Base-by-base conservation (phyloP, 2,329 filamentous ascomycete species). In the Arthroderma sp. region DNA sequence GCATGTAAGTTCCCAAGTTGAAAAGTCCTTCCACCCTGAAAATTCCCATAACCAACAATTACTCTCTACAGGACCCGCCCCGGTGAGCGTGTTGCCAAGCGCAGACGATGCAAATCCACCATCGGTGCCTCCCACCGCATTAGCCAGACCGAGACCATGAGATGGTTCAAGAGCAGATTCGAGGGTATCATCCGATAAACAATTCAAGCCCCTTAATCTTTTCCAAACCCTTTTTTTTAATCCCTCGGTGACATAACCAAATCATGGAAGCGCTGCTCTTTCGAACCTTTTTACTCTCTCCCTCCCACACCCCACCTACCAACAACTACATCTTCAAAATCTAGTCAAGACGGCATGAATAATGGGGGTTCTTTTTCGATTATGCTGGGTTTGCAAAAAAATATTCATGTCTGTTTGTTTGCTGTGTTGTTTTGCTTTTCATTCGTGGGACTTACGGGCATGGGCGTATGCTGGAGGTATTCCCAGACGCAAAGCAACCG, bases 111-210 rank as follows among this genome's bases (percentile, higher is more conserved):
- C 74, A 84, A 93, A 80, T 76, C 80, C 75, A 78, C 72, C 64
- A 82, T 98, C 66, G 91, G 91, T 66, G 68, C 84, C 66, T 77
- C 72, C 71, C 91, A 98, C 84, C 80, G 81, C 67, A 94, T 98
- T 81, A 86, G 80, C 80, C 83, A 87, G 66, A 72, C 79, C 55
- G 91, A 98, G 81, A 95, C 88, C 65, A 74, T 96, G 75, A 94
- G 88, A 78, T 98, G 91, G 91, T 98, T 83, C 78, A 85, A 85
- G 78, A 80, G 77, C 69, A 82, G 87, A 72, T 95, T 94, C 81
- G 87, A 96, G 69, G 91, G 89, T 69, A 96, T 96, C 69, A 86
- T 98, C 75, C 83, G 91, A 77, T 96, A 94, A 86, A 80, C 45
- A 27, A 43, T 29, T 34, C 8, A 34, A 34, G 11, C 3, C 32